Evolutionary conservation across 2,329 filamentous ascomycete species (phyloP), one percentile per base, ranked within the genome.

Genomic region (Dryadomyces quercus-mongolicae): DNA sequence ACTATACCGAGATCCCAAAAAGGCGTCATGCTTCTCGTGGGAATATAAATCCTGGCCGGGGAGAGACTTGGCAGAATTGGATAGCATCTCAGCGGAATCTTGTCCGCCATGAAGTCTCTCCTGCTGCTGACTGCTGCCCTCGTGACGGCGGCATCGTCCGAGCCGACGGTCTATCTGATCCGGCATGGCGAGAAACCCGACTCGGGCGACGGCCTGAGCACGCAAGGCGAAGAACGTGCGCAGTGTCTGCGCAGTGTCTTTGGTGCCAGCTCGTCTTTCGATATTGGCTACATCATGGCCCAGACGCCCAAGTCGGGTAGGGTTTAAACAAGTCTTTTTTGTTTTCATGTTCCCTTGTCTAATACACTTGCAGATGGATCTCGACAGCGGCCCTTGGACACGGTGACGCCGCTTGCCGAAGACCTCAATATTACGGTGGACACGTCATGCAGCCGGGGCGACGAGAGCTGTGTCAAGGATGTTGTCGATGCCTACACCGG

Each of bases 131-230:
- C 25, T 31, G 25, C 25, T 31, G 25, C 25, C 25, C 25, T 31
- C 4, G 4, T 31, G 25, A 8, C 25, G 4, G 25, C 8, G 25
- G 25, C 8, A 5, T 31, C 25, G 25, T 4, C 25, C 25, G 25
- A 31, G 25, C 25, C 25, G 4, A 31, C 12, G 0, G 75, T 84
- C 36, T 84, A 81, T 62, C 66, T 84, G 9, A 84, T 84, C 62
- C 76, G 80, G 18, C 81, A 84, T 59, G 81, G 80, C 56, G 81
- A 84, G 64, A 84, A 84, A 65, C 80, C 80, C 1, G 64, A 70
- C 42, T 70, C 71, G 16, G 68, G 68, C 38, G 66, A 72, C 55
- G 79, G 78, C 2, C 68, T 84, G 48, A 78, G 65, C 54, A 59
- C 70, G 0, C 61, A 73, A 56, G 81, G 81, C n/a, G 58, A 72